Conservation (phyloP, 768 basidiomycete species). For the Amanita thiersii region DNA sequence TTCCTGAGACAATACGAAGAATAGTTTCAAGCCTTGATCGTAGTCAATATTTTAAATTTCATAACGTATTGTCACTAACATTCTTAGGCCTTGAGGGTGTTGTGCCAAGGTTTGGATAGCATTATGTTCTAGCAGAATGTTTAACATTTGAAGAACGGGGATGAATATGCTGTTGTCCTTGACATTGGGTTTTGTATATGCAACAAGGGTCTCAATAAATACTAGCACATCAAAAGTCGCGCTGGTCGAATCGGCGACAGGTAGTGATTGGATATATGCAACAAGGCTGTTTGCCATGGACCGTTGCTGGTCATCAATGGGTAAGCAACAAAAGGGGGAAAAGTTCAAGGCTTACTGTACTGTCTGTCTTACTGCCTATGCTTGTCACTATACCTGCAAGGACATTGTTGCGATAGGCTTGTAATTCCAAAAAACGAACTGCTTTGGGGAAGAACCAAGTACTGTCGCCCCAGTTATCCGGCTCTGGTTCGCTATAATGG, state of each 20-base stretch:
- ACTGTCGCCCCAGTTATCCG: conserved; percentile 61
- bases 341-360: conserved; percentile 50
- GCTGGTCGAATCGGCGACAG: conserved; percentile 22
- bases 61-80: conserved; percentile 41
- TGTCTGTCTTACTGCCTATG: conserved; percentile 77
- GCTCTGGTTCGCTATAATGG: conserved; percentile 24
- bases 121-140: conserved; percentile 64
- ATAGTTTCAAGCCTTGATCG: conserved; percentile 43
- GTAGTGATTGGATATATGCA: conserved; percentile 46
- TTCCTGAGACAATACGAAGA: conserved; percentile 49
- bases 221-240: conserved; percentile 40
- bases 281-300: conserved; percentile 56
- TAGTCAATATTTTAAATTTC: conserved; percentile 28
- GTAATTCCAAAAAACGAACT: conserved; percentile 55
- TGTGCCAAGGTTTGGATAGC: conserved; percentile 42
- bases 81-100: conserved; percentile 35
- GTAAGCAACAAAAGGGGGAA: background rate
- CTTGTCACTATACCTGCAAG: conserved; percentile 72
- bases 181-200: conserved; percentile 43
- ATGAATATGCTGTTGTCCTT: conserved; percentile 67
- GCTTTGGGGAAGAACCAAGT: conserved; percentile 69
- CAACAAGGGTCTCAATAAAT: conserved; percentile 53
- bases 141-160: conserved; percentile 75
- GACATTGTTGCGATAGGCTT: conserved; percentile 51
- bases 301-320: conserved; percentile 43